Evolutionary conservation across 352 stramenopile species (phyloP), one percentile per base, ranked within the genome.

Genomic region (Globisporangium paroecandrum): DNA sequence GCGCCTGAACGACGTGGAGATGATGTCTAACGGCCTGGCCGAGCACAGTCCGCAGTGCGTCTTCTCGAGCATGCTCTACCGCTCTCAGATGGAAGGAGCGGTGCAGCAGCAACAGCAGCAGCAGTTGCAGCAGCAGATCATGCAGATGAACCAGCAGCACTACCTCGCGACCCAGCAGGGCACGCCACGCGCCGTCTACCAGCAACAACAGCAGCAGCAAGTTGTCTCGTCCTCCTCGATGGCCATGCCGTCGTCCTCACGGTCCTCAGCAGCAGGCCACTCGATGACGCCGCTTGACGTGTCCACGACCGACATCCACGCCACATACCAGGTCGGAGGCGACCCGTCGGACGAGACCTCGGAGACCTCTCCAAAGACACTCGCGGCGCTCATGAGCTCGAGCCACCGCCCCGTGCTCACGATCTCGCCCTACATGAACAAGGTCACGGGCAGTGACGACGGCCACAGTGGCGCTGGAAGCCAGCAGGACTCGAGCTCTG

Each of bases 391-490:
- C 18, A 71, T 73, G 34, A 64, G 69, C 32, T 74, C 75, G 32
- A 70, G 63, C 12, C 80, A 87, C 38, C 79, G 82, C 2, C 77
- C 81, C 6, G 78, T 73, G 3, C 75, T 90, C 36, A 89, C 82
- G 29, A 89, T 90, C 58, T 92, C 82, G 47, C 82, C 81, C 12
- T 90, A 78, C 63, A 90, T 90, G 81, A 89, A 89, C 74, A 89
- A 90, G 58, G 81, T 85, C 9, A 74, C 77, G 2, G 66, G 65
- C 15, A 70, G 58, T 41, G 63, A 73, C 20, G 62, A 86, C 53
- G 36, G 72, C 68, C 29, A 51, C 24, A 8, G n/a, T 15, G 6
- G 49, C 24, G 13, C 25, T 15, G 6, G 49, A 24, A 47, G 56
- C 34, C n/a, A 71, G 22, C 53, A 56, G 27, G 25, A 65, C 56